These are phyloP conservation scores for Penicillium ochrochloron DNA, from an alignment of 495 filamentous ascomycete species.

Conservation along the genomic window DNA sequence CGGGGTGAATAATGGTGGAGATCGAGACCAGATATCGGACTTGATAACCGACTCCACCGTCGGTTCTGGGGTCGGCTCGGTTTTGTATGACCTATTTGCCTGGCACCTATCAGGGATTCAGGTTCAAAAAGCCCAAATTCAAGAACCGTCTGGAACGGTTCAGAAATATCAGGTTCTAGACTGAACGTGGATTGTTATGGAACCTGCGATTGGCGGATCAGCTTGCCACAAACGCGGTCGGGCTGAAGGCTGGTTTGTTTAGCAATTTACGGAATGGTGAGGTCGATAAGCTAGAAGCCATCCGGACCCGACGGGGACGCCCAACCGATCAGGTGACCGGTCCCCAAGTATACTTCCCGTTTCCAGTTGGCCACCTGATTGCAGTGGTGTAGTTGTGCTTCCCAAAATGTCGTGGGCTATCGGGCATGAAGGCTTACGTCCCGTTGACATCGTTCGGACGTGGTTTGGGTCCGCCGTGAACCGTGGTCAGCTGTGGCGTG, in stretches of 20 bases:
- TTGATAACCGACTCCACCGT: constrained; percentile 5
- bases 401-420: constrained; percentile 14
- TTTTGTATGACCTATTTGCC: background rate
- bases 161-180: constrained; percentile 7
- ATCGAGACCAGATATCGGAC: background rate
- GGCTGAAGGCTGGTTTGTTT: background rate
- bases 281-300: constrained; percentile 28
- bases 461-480: constrained; percentile 13
- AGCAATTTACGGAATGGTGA: constrained; percentile 10
- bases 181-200: background rate
- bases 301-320: constrained; percentile 21
- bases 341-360: constrained; percentile 27
- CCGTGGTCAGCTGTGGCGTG: constrained; percentile 15
- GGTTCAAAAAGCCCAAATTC: background rate
- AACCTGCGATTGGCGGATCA: background rate
- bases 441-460: constrained; percentile 18
- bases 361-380: constrained; percentile 28
- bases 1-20: background rate
- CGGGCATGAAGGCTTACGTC: constrained; percentile 17
- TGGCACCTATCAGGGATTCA: background rate
- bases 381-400: background rate
- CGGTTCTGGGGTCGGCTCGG: constrained; percentile 4
- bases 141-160: background rate
- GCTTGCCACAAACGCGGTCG: background rate
- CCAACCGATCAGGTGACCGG: constrained; percentile 35